Evolutionary conservation across 768 basidiomycete genomes (phyloP), one percentile per base, ranked within the genome.

Genomic region (Rubroboletus satanas): DNA sequence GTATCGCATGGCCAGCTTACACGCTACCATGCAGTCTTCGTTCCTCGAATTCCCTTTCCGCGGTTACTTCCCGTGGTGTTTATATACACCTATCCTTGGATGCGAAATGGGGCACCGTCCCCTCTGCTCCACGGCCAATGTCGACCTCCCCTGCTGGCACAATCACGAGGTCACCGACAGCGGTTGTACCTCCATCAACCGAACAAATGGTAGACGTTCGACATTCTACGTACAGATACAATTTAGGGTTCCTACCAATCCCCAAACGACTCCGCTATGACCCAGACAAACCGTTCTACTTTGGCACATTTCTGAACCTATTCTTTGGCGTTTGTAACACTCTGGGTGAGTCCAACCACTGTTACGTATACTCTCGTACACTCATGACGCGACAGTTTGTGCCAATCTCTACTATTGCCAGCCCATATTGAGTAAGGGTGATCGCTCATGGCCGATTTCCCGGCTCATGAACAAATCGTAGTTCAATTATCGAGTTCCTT

Each of bases 391-490:
- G 11, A 29, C 33, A 59, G 51, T 52, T 31, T 84, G 84, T 74
- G 78, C 82, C 21, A 91, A 91, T 64, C 69, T 91, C 45, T 91
- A 91, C 64, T 93, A 90, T 56, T 86, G 83, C 57, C 87, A 88
- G 72, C 89, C 89, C 2, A 70, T 91, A 57, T 74, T 91, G n/a
- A 85, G 88, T 82, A 63, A 63, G 77, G 73, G 57, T 18, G 47
- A 23, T 37, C 23, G 11, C 44, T 39, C 38, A 23, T 18, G n/a
- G 31, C 39, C 29, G 11, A 18, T 23, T 50, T 29, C 33, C 41
- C n/a, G 32, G 14, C 39, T 51, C n/a, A 45, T 52, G 28, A 7
- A 33, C 31, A 35, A 32, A 45, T 31, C 28, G 12, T 49, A 67
- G 63, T 62, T 45, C 63, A 66, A 17, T 70, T 77, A 62, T 64